Evolutionary conservation across 164 flowering plant species (phyloP).

Genomic region (Berberis vulgaris): DNA sequence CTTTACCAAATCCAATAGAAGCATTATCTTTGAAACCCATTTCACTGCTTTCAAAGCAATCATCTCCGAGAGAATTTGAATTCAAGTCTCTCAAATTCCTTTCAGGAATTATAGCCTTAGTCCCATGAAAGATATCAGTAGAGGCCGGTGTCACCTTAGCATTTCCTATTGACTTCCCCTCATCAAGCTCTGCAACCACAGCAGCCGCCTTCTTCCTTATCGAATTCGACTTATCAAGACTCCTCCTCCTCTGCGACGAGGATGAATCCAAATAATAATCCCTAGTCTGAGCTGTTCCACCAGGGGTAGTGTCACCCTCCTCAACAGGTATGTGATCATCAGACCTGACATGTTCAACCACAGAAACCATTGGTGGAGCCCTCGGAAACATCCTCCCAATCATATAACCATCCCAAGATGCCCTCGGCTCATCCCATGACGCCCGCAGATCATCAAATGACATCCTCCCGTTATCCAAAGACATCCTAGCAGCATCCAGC

Average conservation of each 20-base stretch:
- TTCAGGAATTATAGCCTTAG: conserved; percentile 12
- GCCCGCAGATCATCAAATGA: conserved; percentile 58
- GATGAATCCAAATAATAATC: conserved; percentile 72
- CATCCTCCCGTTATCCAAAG: conserved; percentile 58
- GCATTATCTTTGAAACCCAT: conserved; percentile 39
- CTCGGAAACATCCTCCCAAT: conserved; percentile 51
- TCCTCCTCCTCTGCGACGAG: conserved; percentile 52
- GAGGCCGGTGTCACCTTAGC: conserved; percentile 11
- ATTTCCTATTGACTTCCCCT: conserved; percentile 5
- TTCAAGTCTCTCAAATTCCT: conserved; percentile 41
- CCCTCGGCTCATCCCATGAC: conserved; percentile 84
- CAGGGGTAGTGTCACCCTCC: conserved; percentile 56
- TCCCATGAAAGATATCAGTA: conserved; percentile 1
- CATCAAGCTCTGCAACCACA: conserved; percentile 49
- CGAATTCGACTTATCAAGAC: conserved; percentile 64
- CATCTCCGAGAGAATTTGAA: conserved; percentile 67
- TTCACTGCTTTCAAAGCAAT: conserved; percentile 57
- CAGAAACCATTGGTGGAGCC: conserved; percentile 65
- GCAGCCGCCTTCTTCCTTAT: conserved; percentile 58
- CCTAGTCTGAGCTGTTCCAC: conserved; percentile 81
- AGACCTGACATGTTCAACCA: conserved; percentile 61
- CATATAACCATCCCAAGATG: conserved; percentile 92
- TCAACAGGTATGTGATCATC: conserved; percentile 76
- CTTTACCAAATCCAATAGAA: conserved; percentile 28
- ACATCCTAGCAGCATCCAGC: conserved; percentile 42